phyloP scores from a whole-genome alignment of 176 grass and related monocot species.

The Carex scoparia region DNA sequence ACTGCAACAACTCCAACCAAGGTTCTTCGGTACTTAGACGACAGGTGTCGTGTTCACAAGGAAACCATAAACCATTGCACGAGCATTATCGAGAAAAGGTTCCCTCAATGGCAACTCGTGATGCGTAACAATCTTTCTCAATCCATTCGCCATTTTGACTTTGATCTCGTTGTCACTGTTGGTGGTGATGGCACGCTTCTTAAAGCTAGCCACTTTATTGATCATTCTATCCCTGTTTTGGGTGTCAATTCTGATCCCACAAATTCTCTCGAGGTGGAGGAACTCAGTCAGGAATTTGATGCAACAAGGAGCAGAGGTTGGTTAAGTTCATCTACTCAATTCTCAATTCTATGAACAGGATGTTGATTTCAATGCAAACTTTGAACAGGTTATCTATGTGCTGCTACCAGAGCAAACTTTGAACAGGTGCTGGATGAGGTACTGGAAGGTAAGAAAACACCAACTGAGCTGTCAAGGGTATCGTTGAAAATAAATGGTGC shows the following conservation, averaged over 20 bases:
- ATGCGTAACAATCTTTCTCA: conserved; percentile 52
- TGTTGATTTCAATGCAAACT: background rate
- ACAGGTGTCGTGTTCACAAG: conserved; percentile 71
- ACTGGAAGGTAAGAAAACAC: conserved; percentile 48
- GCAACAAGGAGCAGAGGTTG: conserved; percentile 73
- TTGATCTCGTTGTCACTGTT: conserved; percentile 74
- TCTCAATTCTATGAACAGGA: background rate
- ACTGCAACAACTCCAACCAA: no score
- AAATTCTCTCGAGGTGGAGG: conserved; percentile 63
- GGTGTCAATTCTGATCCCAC: conserved; percentile 97
- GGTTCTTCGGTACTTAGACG: conserved; percentile 68
- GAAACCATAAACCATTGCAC: conserved; percentile 66
- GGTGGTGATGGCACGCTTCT: conserved; percentile 90
- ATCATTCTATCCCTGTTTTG: conserved; percentile 62
- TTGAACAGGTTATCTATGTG: conserved; percentile 61
- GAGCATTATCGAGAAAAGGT: conserved; percentile 40
- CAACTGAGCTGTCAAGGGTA: conserved; percentile 60
- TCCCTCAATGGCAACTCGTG: conserved; percentile 46
- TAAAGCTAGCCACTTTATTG: conserved; percentile 70
- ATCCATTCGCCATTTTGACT: conserved; percentile 43
- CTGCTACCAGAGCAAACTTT: conserved; percentile 66
- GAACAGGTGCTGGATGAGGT: conserved; percentile 64
- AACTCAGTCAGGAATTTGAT: conserved; percentile 80
- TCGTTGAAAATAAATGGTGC: conserved; percentile 62
- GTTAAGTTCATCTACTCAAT: no score